Percentiles rank a stretch among this genome's conserved stretches.
Conservation (phyloP, 2,329 filamentous ascomycete species). For the Davidsoniella virescens region DNA sequence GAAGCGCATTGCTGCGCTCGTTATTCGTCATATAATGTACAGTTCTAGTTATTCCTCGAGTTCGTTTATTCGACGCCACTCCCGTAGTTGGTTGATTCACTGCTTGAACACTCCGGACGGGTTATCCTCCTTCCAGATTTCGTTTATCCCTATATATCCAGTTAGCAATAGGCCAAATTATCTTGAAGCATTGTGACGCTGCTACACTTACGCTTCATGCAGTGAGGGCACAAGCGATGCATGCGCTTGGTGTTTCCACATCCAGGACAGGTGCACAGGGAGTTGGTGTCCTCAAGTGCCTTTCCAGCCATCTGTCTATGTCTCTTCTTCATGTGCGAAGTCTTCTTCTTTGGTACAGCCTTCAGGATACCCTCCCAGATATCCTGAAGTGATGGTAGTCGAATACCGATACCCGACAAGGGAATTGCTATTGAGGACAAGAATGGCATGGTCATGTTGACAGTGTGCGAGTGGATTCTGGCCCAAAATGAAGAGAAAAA, state of each 20-base stretch:
- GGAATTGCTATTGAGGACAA: constrained; percentile 40
- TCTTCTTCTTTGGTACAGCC: constrained; percentile 97
- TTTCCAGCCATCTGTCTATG: constrained; percentile 92
- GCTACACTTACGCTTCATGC: constrained; percentile 54
- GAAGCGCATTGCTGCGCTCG: background rate
- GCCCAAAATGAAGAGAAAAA: constrained; percentile 7
- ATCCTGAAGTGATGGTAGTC: constrained; percentile 45
- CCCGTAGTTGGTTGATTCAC: background rate
- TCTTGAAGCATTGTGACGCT: background rate
- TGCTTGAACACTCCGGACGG: constrained; percentile 13
- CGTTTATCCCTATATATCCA: constrained; percentile 13
- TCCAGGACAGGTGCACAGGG: constrained; percentile 72
- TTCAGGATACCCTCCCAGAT: constrained; percentile 87
- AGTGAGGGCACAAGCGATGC: constrained; percentile 77
- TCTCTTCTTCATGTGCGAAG: constrained; percentile 88
- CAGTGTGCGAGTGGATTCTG: constrained; percentile 5
- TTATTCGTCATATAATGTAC: constrained; percentile 4
- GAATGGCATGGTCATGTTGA: constrained; percentile 22
- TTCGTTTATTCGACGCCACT: background rate
- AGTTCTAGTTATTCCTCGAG: background rate
- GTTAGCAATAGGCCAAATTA: background rate
- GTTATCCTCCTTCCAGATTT: constrained; percentile 15
- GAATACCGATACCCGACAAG: constrained; percentile 42
- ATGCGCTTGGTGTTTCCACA: constrained; percentile 80
- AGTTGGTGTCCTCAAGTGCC: constrained; percentile 76